Evolutionary conservation across 2,329 filamentous ascomycete species (phyloP), one percentile per base, ranked within the genome.

Genomic region (Cladosporium sp.): DNA sequence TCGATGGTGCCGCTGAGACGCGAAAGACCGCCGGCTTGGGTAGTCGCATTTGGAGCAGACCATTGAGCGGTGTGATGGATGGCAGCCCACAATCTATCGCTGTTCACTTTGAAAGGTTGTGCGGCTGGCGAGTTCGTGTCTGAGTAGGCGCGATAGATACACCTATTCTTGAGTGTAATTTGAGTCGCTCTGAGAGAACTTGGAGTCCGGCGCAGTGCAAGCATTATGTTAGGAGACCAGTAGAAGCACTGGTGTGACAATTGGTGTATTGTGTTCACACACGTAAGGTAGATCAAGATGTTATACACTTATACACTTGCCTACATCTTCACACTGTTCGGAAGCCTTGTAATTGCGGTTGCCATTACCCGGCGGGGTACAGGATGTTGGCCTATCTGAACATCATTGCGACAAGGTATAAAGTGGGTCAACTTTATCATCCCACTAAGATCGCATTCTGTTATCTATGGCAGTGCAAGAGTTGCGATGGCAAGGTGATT

Each of bases 61-160:
- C 60, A 65, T 61, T 63, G 57, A 8, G 63, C 63, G 11, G 63
- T 63, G 11, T 60, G 20, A 38, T 65, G 61, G 17, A 65, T 61
- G 36, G 61, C 55, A 20, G 56, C 39, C 63, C 63, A 64, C 22
- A 64, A 28, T 25, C 62, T 38, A 1, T 64, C 60, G 30, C 54
- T 39, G 38, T 64, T 62, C 37, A 62, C 52, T 20, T 38, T 61
- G 25, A 62, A 52, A 2, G 50, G 17, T 20, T 17, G 20, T 28
- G 36, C 36, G 17, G 15, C 37, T 4, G 36, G 36, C 4, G 25
- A 36, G 37, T 8, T 37, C 12, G 22, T 17, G 22, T 19, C 22
- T 42, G 50, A 52, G 37, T 52, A 52, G 39, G 8, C 25, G 8
- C 36, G 50, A 30, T 11, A 25, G 25, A 25, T 25, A 25, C 25